These are phyloP conservation scores for Beauveria rudraprayagi DNA, from an alignment of 2,329 filamentous ascomycete genomes.

Conservation along the genomic window DNA sequence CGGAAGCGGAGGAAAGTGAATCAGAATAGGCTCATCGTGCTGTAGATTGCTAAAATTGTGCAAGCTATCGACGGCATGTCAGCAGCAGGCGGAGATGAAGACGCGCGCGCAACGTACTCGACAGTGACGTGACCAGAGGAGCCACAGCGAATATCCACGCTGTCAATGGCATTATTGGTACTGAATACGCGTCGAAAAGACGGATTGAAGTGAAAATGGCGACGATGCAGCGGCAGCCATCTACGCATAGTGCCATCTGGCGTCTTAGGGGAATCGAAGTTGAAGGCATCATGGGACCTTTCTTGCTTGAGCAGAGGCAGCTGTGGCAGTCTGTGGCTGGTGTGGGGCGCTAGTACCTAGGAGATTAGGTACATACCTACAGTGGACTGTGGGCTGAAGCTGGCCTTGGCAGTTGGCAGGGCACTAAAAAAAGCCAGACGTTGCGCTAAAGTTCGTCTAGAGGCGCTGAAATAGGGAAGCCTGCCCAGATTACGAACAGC, in stretches of 20 bases:
- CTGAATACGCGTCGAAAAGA: slow-evolving; percentile 18
- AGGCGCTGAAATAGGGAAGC: too few species aligned
- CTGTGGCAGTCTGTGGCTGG: too few species aligned
- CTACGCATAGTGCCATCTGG: slow-evolving; percentile 2
- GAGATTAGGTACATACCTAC: too few species aligned
- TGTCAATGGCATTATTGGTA: slow-evolving; percentile 23
- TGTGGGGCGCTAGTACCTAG: not conserved
- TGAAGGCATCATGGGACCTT: not conserved
- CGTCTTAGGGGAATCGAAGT: not conserved
- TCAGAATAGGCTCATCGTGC: slow-evolving; percentile 36
- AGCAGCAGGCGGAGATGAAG: not conserved
- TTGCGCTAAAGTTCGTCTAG: too few species aligned
- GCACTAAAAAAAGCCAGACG: too few species aligned
- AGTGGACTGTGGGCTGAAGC: too few species aligned
- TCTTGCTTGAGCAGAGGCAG: too few species aligned
- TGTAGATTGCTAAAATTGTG: slow-evolving; percentile 35
- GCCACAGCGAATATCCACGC: slow-evolving; percentile 38
- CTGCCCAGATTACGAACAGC: too few species aligned
- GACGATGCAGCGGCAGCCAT: slow-evolving; percentile 9
- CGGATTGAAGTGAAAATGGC: slow-evolving; percentile 11
- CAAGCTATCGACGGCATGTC: slow-evolving; percentile 29
- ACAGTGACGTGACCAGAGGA: slow-evolving; percentile 42
- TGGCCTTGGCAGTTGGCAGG: too few species aligned
- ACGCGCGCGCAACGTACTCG: slow-evolving; percentile 34
- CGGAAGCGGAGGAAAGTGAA: slow-evolving; percentile 47